These are phyloP conservation scores for Fraxinus ornus DNA, from an alignment of 305 asterid genomes.

Conservation along the genomic window DNA sequence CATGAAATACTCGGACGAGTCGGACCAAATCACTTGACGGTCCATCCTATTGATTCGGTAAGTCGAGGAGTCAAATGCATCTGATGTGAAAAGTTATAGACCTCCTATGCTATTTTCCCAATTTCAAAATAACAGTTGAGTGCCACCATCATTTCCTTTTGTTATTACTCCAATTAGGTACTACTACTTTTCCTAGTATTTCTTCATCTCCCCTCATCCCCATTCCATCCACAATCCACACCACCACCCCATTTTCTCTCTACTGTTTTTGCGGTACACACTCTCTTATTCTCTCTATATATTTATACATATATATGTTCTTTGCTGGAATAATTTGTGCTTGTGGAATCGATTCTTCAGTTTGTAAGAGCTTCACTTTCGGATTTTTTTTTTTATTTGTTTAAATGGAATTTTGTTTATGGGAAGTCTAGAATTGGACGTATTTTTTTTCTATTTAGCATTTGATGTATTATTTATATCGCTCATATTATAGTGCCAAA, in stretches of 20 bases:
- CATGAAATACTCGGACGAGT: too few species aligned
- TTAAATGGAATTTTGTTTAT: background rate
- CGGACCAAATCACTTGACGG: background rate
- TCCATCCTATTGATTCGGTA: background rate
- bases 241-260: conserved; percentile 6
- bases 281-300: background rate
- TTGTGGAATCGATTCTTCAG: conserved; percentile 23
- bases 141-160: conserved; percentile 22
- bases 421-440: background rate
- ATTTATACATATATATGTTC: background rate
- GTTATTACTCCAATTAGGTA: background rate
- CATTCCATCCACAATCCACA: conserved; percentile 20
- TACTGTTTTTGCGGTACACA: conserved; percentile 29
- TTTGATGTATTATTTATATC: background rate
- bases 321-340: background rate
- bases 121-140: conserved; percentile 16
- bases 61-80: background rate
- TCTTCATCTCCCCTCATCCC: conserved; percentile 28
- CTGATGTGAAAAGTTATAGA: background rate
- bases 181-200: conserved; percentile 19
- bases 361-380: conserved; percentile 13
- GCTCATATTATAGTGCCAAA: background rate
- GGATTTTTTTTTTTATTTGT: background rate
- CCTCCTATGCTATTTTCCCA: background rate
- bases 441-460: background rate